These are phyloP conservation scores for Stemphylium vesicarium DNA, from an alignment of 2,329 filamentous ascomycete species.

Conservation along the genomic window DNA sequence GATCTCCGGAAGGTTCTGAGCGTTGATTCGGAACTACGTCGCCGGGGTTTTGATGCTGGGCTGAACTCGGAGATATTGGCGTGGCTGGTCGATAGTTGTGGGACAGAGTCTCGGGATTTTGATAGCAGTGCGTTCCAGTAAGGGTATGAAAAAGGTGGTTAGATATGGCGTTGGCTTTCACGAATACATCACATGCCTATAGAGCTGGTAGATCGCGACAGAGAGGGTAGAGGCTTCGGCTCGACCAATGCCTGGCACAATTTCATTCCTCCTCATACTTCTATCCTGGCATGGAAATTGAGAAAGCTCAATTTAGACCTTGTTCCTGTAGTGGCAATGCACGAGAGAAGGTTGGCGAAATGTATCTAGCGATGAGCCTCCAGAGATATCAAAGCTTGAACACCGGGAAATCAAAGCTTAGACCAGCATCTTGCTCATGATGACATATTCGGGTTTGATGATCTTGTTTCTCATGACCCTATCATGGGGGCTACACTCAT, in stretches of 20 bases:
- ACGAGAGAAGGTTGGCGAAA: too few species aligned
- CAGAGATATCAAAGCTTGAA: neutral
- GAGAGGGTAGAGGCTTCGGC: too few species aligned
- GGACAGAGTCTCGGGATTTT: neutral
- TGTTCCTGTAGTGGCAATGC: too few species aligned
- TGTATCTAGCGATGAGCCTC: too few species aligned
- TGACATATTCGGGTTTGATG: constrained; percentile 34
- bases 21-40: neutral
- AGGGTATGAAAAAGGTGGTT: neutral
- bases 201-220: too few species aligned
- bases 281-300: too few species aligned
- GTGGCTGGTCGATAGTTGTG: neutral
- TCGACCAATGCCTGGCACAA: too few species aligned
- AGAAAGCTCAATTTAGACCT: too few species aligned
- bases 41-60: neutral
- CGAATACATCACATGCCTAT: too few species aligned
- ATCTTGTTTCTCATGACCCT: constrained; percentile 38
- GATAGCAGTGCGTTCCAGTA: neutral
- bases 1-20: neutral
- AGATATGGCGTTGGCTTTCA: neutral
- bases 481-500: constrained; percentile 60
- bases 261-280: too few species aligned
- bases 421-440: constrained; percentile 33
- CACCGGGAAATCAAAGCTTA: neutral
- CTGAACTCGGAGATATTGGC: neutral